Evolutionary conservation across 2,329 filamentous ascomycete genomes (phyloP).

Genomic region (Balansia obtecta): DNA sequence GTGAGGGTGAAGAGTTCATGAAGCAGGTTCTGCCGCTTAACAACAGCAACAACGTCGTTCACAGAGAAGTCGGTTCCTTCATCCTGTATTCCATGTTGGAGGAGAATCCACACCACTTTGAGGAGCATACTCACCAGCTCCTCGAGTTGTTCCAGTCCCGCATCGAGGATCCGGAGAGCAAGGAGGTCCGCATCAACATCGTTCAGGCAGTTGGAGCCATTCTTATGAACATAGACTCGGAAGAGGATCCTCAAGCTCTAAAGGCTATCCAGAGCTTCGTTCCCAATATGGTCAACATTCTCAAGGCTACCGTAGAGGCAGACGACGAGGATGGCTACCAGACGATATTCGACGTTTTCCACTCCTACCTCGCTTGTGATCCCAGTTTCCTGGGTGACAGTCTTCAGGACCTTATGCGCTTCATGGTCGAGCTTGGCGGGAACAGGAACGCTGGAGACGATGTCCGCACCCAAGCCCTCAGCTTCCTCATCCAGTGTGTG

Average conservation of each 20-base stretch:
- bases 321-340: conserved; percentile 79
- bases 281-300: conserved; percentile 76
- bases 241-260: conserved; percentile 66
- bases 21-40: conserved; percentile 68
- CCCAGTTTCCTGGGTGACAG: conserved; percentile 71
- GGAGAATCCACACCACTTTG: conserved; percentile 72
- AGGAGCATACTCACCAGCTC: conserved; percentile 66
- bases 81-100: conserved; percentile 89
- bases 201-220: conserved; percentile 81
- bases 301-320: conserved; percentile 70
- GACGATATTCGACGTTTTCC: conserved; percentile 92
- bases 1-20: conserved; percentile 75
- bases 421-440: conserved; percentile 81
- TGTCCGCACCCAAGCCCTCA: conserved; percentile 76
- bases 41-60: conserved; percentile 58
- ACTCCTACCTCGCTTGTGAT: conserved; percentile 85
- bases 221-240: conserved; percentile 75
- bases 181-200: conserved; percentile 89
- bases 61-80: conserved; percentile 85
- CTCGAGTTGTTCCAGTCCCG: conserved; percentile 77
- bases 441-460: conserved; percentile 74
- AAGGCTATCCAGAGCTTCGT: conserved; percentile 68
- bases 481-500: conserved; percentile 86
- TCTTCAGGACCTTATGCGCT: conserved; percentile 79
- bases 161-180: conserved; percentile 80